These are phyloP conservation scores for Blastocystis sp. DNA, from an alignment of 352 stramenopile species.

Conservation along the genomic window DNA sequence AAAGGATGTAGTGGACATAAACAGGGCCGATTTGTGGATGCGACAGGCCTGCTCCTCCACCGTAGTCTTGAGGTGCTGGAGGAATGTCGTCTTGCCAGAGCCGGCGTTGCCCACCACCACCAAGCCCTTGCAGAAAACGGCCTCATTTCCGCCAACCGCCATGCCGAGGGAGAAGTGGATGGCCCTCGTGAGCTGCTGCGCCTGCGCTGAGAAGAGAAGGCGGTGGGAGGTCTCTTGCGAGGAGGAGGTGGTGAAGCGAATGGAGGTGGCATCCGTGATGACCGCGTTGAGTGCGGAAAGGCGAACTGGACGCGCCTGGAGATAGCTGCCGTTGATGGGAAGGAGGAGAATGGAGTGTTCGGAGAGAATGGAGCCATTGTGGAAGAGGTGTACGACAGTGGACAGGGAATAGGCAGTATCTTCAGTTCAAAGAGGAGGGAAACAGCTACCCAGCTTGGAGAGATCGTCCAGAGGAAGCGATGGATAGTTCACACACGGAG, in stretches of 20 bases:
- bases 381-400: neutral
- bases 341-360: slow-evolving; percentile 8
- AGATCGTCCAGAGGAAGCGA: neutral
- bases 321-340: neutral
- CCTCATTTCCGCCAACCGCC: neutral
- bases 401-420: neutral
- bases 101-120: slow-evolving; percentile 1
- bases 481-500: neutral
- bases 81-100: slow-evolving; percentile 7
- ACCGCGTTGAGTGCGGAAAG: neutral
- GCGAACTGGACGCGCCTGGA: neutral
- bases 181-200: neutral
- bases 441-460: neutral
- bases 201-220: neutral
- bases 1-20: neutral
- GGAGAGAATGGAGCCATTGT: neutral
- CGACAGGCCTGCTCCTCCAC: neutral
- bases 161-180: neutral
- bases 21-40: neutral
- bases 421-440: neutral
- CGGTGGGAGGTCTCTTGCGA: neutral
- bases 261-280: neutral
- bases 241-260: neutral
- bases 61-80: neutral
- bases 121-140: neutral